Base-by-base conservation (phyloP, 2,329 filamentous ascomycete genomes). In the Paecilomyces niveus region DNA sequence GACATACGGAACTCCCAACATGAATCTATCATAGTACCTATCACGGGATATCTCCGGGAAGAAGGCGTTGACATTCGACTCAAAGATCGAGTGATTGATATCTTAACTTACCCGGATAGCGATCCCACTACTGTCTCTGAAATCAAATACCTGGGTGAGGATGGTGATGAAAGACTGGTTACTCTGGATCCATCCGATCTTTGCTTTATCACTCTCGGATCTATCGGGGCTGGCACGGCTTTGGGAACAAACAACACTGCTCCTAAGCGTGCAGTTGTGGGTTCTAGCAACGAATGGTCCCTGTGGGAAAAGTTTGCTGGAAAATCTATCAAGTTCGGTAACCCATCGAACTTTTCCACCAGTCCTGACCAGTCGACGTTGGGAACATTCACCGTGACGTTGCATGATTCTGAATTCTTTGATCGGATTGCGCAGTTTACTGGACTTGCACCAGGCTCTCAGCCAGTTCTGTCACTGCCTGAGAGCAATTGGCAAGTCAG, bases 401-500 rank as follows among this genome's bases (percentile, higher is more conserved):
- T 76, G 4, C 67, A 71, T 33, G 61, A 64, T 22, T 60, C 64
- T 0, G 64, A 67, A n/a, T 69, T 75, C 54, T 70, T 77, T 8
- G 67, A 45, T 18, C 39, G 15, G n/a, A 45, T 45, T 18, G 15
- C 15, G n/a, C 6, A 45, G 8, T 9, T 5, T 0, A 45, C 39
- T 3, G 39, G 39, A 45, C 39, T 45, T 8, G 39, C 39, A 18
- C 39, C 39, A 45, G 39, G 39, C 15, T 21, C 39, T 45, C 39
- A 45, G 9, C 39, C n/a, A 9, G 39, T 45, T 18, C 9, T 78
- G 18, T 73, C 70, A 0, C 62, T 76, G 15, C 70, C 70, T 56
- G 73, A 79, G 56, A 74, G 71, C 59, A 66, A 65, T 8, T 80
- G 77, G 78, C 62, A 75, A 1, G 55, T 80, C 39, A 75, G 65